These are phyloP conservation scores for Fusarium fracticaudum DNA, from an alignment of 2,329 filamentous ascomycete species.

Conservation along the genomic window DNA sequence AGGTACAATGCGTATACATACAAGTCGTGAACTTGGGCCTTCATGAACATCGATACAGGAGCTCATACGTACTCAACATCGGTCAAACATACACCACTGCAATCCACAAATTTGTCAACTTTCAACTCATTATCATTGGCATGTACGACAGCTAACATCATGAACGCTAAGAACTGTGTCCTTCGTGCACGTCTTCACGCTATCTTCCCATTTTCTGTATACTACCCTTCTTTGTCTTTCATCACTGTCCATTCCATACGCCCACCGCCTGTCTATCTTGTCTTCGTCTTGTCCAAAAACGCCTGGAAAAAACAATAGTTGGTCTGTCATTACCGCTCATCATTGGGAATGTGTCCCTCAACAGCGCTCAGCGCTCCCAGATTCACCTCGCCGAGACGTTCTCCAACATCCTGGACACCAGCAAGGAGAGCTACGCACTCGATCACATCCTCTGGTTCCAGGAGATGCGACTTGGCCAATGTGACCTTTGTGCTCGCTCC, in stretches of 20 bases:
- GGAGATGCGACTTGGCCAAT: constrained; percentile 86
- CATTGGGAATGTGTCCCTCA: constrained; percentile 61
- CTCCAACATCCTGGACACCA: constrained; percentile 54
- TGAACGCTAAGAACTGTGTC: constrained; percentile 11
- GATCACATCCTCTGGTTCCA: constrained; percentile 90
- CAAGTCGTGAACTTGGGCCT: not conserved
- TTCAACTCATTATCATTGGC: constrained; percentile 23
- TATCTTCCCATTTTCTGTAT: constrained; percentile 22
- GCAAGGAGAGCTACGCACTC: constrained; percentile 69
- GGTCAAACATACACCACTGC: not conserved
- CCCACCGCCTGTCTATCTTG: constrained; percentile 36
- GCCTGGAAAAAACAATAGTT: constrained; percentile 32
- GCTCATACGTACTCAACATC: not conserved
- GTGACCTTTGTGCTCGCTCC: constrained; percentile 93
- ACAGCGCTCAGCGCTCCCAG: constrained; percentile 63
- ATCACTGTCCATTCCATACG: constrained; percentile 19
- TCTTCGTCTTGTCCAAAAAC: constrained; percentile 37
- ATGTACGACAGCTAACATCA: constrained; percentile 10
- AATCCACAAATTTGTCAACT: not conserved
- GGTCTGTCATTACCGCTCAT: constrained; percentile 33
- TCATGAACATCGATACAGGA: not conserved
- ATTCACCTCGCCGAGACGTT: constrained; percentile 62
- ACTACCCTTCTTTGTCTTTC: not conserved
- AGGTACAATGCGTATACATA: not conserved
- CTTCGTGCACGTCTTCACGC: not conserved